Evolutionary conservation across 2,329 filamentous ascomycete genomes (phyloP).

Genomic region (Pseudogymnoascus pannorum): DNA sequence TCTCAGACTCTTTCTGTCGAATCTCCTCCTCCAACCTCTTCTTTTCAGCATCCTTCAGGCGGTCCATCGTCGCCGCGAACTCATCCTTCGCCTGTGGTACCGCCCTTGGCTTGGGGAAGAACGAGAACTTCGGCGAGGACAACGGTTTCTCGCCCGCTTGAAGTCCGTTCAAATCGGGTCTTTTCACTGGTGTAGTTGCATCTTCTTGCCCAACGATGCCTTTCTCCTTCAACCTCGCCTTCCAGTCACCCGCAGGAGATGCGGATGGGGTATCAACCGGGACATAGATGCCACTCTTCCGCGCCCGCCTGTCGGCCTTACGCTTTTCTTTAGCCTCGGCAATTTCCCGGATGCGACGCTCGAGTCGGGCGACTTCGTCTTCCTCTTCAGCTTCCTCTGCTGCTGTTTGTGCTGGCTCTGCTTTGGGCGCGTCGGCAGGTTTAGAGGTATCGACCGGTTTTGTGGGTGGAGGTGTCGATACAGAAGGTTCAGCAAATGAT

Average conservation of each 20-base stretch:
- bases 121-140: constrained; percentile 28
- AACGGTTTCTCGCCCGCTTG: constrained; percentile 36
- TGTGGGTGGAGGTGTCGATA: constrained; percentile 17
- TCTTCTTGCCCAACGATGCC: constrained; percentile 15
- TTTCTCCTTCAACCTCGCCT: constrained; percentile 12
- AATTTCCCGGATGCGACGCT: constrained; percentile 36
- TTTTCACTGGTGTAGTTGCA: constrained; percentile 26
- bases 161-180: constrained; percentile 29
- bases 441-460: constrained; percentile 14
- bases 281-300: constrained; percentile 29
- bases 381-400: constrained; percentile 28
- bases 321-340: constrained; percentile 33
- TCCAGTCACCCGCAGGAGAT: constrained; percentile 7
- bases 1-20: constrained; percentile 39
- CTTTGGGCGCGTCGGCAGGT: constrained; percentile 8
- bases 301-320: constrained; percentile 33
- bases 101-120: constrained; percentile 23
- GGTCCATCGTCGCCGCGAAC: constrained; percentile 42
- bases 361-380: constrained; percentile 38
- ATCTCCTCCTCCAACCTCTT: constrained; percentile 46
- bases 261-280: constrained; percentile 20
- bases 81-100: constrained; percentile 21
- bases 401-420: constrained; percentile 7
- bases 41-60: constrained; percentile 49
- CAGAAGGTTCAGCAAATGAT: constrained; percentile 7